Evolutionary conservation across 2,329 filamentous ascomycete species (phyloP), one percentile per base, ranked within the genome.

Genomic region (Pezicula radicicola): DNA sequence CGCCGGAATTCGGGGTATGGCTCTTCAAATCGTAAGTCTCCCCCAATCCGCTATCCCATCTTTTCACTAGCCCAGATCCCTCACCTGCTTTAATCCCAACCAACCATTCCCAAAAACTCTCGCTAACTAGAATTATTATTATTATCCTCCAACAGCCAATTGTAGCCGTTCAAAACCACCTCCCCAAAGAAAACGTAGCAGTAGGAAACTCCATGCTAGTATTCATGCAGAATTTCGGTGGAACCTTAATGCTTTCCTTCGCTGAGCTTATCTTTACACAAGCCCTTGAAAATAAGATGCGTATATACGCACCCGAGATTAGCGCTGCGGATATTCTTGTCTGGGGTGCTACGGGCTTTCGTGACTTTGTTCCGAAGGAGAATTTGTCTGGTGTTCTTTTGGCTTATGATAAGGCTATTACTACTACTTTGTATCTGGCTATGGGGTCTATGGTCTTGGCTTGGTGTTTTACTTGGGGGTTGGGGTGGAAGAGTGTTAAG

Each of bases 281-380:
- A 2, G 35, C 18, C 4, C 43, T 55, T 13, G 18, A 36, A 66
- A 40, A 62, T 0, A 62, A 67, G 44, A 57, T 76, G 1, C 44
- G 50, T 1, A 18, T 43, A 8, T 63, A 65, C 41, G 67, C 65
- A 10, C 69, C 67, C 6, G 37, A 42, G 15, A 56, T 70, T 9
- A 52, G 69, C 39, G 58, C 66, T 0, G 45, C 59, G 3, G 54
- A 55, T 0, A 60, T 76, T 0, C 63, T 77, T 5, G 51, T 58
- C 4, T 72, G 73, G 1, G 75, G 54, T 19, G 72, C 70, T 4
- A 70, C 70, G 1, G 65, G 18, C 4, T 43, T 48, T n/a, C 36
- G 44, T 1, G 18, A 30, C 8, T 10, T 18, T 28, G 40, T 44
- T 12, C 21, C 27, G 7, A 50, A 25, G 8, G n/a, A 39, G 2